Evolutionary conservation across 306 rosid genomes (phyloP).

Genomic region (Fagus sylvatica): DNA sequence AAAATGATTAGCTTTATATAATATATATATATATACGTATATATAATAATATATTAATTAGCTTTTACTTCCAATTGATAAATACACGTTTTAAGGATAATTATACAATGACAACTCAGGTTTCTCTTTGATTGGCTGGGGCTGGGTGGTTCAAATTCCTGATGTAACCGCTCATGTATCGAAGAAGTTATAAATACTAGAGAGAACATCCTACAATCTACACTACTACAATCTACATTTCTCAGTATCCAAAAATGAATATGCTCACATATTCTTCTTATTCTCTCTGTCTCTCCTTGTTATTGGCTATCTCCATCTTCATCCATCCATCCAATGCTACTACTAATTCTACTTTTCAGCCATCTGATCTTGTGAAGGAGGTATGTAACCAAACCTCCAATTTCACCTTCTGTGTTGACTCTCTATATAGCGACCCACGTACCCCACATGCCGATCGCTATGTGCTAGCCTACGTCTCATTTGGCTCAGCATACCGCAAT

Average conservation of each 20-base stretch:
- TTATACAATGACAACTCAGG: too few relatives aligned
- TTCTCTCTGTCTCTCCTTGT: constrained; percentile 4
- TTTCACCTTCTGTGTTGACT: constrained; percentile 46
- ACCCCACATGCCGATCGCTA: constrained; percentile 33
- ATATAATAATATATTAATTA: too few relatives aligned
- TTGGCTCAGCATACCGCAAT: constrained; percentile 39
- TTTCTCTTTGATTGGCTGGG: too few relatives aligned
- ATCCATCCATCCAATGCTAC: constrained; percentile 9
- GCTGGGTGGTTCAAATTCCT: too few relatives aligned
- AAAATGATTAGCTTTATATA: too few relatives aligned
- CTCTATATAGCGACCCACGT: constrained; percentile 42
- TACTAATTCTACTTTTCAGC: constrained; percentile 1
- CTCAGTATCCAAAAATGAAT: not conserved
- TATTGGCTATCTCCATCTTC: constrained; percentile 4
- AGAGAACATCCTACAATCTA: too few relatives aligned
- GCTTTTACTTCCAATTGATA: too few relatives aligned
- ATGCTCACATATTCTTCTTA: not conserved
- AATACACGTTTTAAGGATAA: too few relatives aligned
- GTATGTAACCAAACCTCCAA: constrained; percentile 43
- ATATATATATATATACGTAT: too few relatives aligned
- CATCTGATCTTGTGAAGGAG: constrained; percentile 29
- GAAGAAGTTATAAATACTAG: too few relatives aligned
- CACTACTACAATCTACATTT: too few relatives aligned
- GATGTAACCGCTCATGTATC: too few relatives aligned
- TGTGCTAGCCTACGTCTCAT: constrained; percentile 40